Conservation (phyloP, 331 rosid genomes). For the Malus hybrid region DNA sequence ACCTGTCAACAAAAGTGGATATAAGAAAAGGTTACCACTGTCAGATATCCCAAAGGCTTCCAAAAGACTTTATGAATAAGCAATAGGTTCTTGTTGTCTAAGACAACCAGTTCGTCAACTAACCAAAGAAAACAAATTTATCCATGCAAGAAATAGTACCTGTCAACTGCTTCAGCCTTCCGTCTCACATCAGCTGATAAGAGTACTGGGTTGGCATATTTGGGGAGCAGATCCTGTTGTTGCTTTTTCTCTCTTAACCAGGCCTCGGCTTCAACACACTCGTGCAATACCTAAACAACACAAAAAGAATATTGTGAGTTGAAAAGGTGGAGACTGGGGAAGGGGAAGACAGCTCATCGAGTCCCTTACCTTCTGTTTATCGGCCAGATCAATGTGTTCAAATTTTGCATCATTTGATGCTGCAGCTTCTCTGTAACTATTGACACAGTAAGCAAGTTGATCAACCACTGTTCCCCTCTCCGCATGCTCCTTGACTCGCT, state of each 20-base stretch:
- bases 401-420: constrained; percentile 59
- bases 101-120: not conserved
- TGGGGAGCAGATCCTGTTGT: constrained; percentile 72
- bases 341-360: not conserved
- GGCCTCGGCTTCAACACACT: constrained; percentile 87
- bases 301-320: not conserved
- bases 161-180: constrained; percentile 79
- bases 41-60: not conserved
- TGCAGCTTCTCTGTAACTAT: constrained; percentile 80
- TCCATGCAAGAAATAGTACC: constrained; percentile 30
- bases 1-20: constrained; percentile 26
- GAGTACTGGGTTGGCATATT: constrained; percentile 66
- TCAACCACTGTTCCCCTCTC: constrained; percentile 72
- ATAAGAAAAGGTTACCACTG: too few species aligned
- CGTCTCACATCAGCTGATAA: constrained; percentile 59
- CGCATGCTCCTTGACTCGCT: constrained; percentile 55
- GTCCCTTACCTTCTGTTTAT: constrained; percentile 64
- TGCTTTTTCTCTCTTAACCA: constrained; percentile 80
- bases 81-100: not conserved
- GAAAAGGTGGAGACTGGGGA: not conserved
- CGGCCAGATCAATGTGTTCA: constrained; percentile 73
- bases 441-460: constrained; percentile 46
- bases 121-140: not conserved
- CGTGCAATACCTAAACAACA: constrained; percentile 49
- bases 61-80: not conserved